Conservation (phyloP, 1,284 basidiomycete genomes). For the Stereum hirsutum region DNA sequence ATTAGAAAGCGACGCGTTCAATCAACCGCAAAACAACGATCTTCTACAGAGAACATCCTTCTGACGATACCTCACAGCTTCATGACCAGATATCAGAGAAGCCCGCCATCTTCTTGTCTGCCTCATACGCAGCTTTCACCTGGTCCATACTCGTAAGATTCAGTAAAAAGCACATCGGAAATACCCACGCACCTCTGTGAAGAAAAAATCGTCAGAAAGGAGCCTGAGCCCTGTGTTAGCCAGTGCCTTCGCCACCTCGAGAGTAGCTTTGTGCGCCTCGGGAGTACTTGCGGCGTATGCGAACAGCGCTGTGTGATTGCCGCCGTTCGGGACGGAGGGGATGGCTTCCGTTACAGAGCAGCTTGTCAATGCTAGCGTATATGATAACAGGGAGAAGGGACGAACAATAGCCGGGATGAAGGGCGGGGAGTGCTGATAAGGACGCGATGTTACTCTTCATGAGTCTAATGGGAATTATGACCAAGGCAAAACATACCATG, state of each 20-base stretch:
- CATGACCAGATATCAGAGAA: too few relatives aligned
- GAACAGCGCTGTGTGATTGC: constrained; percentile 63
- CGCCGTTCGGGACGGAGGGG: constrained; percentile 48
- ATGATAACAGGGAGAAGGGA: background rate
- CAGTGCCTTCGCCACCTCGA: constrained; percentile 50
- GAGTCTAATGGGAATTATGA: background rate
- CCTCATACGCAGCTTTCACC: constrained; percentile 27
- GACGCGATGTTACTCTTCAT: constrained; percentile 1
- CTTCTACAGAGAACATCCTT: too few relatives aligned
- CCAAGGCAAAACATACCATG: constrained; percentile 33
- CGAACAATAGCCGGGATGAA: constrained; percentile 58
- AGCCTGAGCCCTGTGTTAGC: constrained; percentile 52
- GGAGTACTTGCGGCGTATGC: constrained; percentile 45
- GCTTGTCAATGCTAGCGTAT: constrained; percentile 4
- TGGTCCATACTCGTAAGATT: too few relatives aligned
- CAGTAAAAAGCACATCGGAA: too few relatives aligned
- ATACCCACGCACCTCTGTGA: constrained; percentile 45
- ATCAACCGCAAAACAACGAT: too few relatives aligned
- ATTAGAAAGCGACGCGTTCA: too few relatives aligned
- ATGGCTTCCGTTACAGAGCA: too few relatives aligned
- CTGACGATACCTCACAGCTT: too few relatives aligned
- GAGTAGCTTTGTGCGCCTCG: constrained; percentile 52
- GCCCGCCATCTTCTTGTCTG: constrained; percentile 19
- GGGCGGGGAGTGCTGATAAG: constrained; percentile 43
- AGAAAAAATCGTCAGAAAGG: constrained; percentile 50